These are phyloP conservation scores for Salix koriyanagi DNA, from an alignment of 345 rosid genomes.

Conservation along the genomic window DNA sequence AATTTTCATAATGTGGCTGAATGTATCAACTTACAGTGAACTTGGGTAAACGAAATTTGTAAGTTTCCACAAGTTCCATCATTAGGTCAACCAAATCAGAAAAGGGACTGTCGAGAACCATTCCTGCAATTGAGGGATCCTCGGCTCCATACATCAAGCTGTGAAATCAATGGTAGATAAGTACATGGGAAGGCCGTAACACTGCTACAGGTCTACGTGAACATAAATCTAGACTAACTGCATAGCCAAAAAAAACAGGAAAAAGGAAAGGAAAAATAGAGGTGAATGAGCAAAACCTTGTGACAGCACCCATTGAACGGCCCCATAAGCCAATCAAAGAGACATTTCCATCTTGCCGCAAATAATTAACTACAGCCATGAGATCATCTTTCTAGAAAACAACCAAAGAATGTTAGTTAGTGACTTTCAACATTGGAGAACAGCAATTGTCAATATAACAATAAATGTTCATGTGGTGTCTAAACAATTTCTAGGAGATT, in stretches of 20 bases:
- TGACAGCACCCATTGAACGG: constrained; percentile 94
- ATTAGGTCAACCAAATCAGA: constrained; percentile 90
- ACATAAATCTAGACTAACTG: not conserved
- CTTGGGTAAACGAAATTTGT: constrained; percentile 75
- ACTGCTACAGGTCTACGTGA: not conserved
- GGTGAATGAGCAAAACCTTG: constrained; percentile 46
- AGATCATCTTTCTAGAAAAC: constrained; percentile 79
- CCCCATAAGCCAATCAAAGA: constrained; percentile 96
- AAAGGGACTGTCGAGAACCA: constrained; percentile 90
- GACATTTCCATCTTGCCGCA: constrained; percentile 82
- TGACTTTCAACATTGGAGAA: not conserved
- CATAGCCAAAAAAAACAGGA: not conserved
- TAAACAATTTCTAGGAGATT: not conserved
- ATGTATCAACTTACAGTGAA: constrained; percentile 60
- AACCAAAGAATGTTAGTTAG: constrained; percentile 19
- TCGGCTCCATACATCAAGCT: constrained; percentile 92
- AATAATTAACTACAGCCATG: constrained; percentile 70
- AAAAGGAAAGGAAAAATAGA: not conserved
- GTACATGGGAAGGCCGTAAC: constrained; percentile 1
- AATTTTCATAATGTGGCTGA: not conserved
- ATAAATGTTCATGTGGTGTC: not conserved
- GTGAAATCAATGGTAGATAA: constrained; percentile 21
- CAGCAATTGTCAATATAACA: not conserved
- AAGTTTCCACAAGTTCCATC: constrained; percentile 89
- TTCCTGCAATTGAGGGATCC: constrained; percentile 94